Percentiles rank a stretch among this genome's conserved stretches.
Conservation (phyloP, 2,329 filamentous ascomycete species). For the Diaporthe aspalathi region DNA sequence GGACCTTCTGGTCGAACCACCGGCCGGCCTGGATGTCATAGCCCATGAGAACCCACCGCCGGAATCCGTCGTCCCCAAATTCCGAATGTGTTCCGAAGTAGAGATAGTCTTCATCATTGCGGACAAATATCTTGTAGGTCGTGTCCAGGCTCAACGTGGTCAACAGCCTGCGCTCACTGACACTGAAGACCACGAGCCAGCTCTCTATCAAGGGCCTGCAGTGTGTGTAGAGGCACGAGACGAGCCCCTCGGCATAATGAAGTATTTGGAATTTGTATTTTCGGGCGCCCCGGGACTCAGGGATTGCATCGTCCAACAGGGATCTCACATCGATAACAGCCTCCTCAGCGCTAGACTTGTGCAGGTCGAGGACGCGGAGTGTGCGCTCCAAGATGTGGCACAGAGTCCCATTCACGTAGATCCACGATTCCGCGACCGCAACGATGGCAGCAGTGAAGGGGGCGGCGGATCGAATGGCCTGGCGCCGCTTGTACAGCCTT, state of each 20-base stretch:
- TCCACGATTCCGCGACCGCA: conserved; percentile 69
- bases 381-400: conserved; percentile 67
- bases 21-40: conserved; percentile 56
- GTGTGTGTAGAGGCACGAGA: conserved; percentile 68
- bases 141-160: conserved; percentile 55
- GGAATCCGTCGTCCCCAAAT: conserved; percentile 62
- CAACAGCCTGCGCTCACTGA: conserved; percentile 53
- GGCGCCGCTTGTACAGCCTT: conserved; percentile 69
- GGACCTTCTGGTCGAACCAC: conserved; percentile 58
- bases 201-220: conserved; percentile 50
- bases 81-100: conserved; percentile 75
- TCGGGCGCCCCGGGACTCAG: conserved; percentile 48
- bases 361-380: conserved; percentile 71
- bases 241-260: conserved; percentile 66
- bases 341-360: conserved; percentile 60
- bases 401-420: conserved; percentile 72
- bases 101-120: conserved; percentile 70
- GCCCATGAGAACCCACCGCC: conserved; percentile 72
- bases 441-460: conserved; percentile 72
- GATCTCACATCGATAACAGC: conserved; percentile 65
- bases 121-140: conserved; percentile 71
- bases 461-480: conserved; percentile 68
- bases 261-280: conserved; percentile 65
- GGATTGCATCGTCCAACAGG: conserved; percentile 52
- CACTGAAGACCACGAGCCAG: conserved; percentile 66